Percentiles rank a stretch among this genome's conserved stretches.
These are phyloP conservation scores for Claviceps quebecensis DNA, from an alignment of 2,329 filamentous ascomycete genomes.

Conservation along the genomic window DNA sequence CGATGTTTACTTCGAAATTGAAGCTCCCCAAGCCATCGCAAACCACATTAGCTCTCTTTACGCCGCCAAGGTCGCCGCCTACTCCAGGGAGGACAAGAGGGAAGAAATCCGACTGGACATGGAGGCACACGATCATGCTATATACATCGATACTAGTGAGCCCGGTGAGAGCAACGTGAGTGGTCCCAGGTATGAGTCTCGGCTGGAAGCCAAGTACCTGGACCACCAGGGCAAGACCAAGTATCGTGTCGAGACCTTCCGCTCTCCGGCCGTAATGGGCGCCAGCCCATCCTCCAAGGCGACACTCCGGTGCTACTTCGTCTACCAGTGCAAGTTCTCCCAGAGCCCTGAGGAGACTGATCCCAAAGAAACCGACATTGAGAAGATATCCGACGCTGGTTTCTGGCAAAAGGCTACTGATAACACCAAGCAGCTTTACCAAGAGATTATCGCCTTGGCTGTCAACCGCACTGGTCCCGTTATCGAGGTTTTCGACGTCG, in stretches of 20 bases:
- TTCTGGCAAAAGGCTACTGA: slow-evolving; percentile 92
- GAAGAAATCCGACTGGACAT: slow-evolving; percentile 93
- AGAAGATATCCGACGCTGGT: slow-evolving; percentile 81
- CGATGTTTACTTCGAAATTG: slow-evolving; percentile 94
- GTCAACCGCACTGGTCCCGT: slow-evolving; percentile 81
- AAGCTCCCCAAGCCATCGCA: slow-evolving; percentile 72
- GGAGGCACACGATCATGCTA: slow-evolving; percentile 86
- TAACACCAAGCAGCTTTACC: slow-evolving; percentile 93
- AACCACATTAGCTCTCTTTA: slow-evolving; percentile 94
- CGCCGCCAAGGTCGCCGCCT: slow-evolving; percentile 89
- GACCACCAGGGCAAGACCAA: slow-evolving; percentile 60
- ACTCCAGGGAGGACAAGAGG: slow-evolving; percentile 81
- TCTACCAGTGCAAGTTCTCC: slow-evolving; percentile 90
- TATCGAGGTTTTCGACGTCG: slow-evolving; percentile 95
- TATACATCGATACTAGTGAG: slow-evolving; percentile 95
- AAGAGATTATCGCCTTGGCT: slow-evolving; percentile 78
- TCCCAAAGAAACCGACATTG: slow-evolving; percentile 72
- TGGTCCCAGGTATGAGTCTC: slow-evolving; percentile 84
- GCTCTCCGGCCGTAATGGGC: slow-evolving; percentile 71
- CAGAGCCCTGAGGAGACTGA: slow-evolving; percentile 56
- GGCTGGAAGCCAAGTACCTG: slow-evolving; percentile 90
- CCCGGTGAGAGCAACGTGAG: slow-evolving; percentile 63
- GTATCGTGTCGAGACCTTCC: slow-evolving; percentile 95
- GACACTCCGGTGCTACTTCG: slow-evolving; percentile 92
- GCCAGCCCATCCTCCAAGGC: slow-evolving; percentile 54